Evolutionary conservation across 2,329 filamentous ascomycete species (phyloP), one percentile per base, ranked within the genome.

Genomic region (Diaporthe amygdali): DNA sequence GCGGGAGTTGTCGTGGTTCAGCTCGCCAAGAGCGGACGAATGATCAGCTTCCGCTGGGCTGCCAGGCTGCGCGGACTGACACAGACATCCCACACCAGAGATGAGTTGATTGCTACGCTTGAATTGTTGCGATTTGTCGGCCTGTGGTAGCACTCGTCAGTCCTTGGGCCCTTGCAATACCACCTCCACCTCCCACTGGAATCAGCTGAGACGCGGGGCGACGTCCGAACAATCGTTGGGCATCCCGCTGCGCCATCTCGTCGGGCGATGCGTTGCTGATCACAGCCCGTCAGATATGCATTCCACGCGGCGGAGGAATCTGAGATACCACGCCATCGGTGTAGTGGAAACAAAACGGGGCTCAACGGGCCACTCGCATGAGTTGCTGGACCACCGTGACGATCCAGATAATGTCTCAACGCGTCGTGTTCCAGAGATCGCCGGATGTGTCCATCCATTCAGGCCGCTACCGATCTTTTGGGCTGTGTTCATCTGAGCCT

Each of bases 111-210:
- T 63, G 39, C 56, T 32, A 63, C 37, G 56, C 27, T 47, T 41
- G 27, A 46, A 20, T 12, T 63, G 39, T 46, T 63, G 56, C 56
- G 56, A 63, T 63, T 63, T 63, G 56, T 63, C 41, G 59, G 59
- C 34, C n/a, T 34, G 22, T 25, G 27, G 59, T 47, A 20, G 47
- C 59, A 63, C 56, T 54, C 14, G 39, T 41, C 34, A 30, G 55
- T 41, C 27, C 41, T 9, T 20, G 39, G 39, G 27, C 12, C 56
- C 56, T 63, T 47, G 56, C 39, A 22, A 30, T 63, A 34, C 56
- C 3, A 46, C 52, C 52, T 14, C 9, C 25, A 7, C 7, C 6
- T 32, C 7, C 9, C 25, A 7, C 7, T 3, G 22, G 32, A 14
- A n/a, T 17, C 59, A 30, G 59, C 41, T 32, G 41, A 34, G 27